Percentiles rank a stretch among this genome's conserved stretches.
Conservation (phyloP, 1,139 yeast species). For the Magnusiomyces fungicola region DNA sequence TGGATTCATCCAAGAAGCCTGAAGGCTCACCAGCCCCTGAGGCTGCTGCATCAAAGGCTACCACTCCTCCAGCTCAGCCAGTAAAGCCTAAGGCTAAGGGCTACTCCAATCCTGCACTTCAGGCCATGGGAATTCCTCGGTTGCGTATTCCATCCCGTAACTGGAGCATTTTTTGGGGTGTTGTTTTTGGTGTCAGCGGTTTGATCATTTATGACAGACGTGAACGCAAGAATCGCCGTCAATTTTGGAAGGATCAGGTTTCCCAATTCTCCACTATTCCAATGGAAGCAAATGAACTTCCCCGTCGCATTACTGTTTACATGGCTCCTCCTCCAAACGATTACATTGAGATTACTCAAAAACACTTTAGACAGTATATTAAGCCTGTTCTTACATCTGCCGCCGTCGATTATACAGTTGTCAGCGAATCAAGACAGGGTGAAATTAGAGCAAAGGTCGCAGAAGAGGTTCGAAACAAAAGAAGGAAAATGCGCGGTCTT, state of each 20-base stretch:
- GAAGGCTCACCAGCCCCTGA: conserved; percentile 1
- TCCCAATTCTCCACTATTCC: conserved; percentile 40
- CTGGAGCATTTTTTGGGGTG: conserved; percentile 86
- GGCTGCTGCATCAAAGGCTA: conserved; percentile 5
- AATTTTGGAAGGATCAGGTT: conserved; percentile 59
- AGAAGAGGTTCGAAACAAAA: conserved; percentile 63
- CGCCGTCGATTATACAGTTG: conserved; percentile 77
- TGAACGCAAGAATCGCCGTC: conserved; percentile 59
- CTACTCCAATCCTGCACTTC: conserved; percentile 78
- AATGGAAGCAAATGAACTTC: conserved; percentile 45
- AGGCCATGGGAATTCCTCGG: conserved; percentile 79
- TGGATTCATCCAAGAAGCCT: neutral
- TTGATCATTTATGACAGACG: conserved; percentile 72
- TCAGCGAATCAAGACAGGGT: conserved; percentile 73
- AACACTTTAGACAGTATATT: conserved; percentile 67
- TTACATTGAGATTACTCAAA: conserved; percentile 67
- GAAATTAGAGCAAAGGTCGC: conserved; percentile 79
- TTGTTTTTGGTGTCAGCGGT: conserved; percentile 58
- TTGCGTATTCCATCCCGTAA: conserved; percentile 79
- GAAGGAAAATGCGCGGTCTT: conserved; percentile 38
- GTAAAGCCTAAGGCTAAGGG: conserved; percentile 38
- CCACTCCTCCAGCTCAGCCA: conserved; percentile 12
- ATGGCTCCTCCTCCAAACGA: conserved; percentile 97
- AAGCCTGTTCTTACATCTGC: conserved; percentile 84
- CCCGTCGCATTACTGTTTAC: conserved; percentile 74